Conservation (phyloP, 1,284 basidiomycete genomes). For the Exsudoporus floridanus region DNA sequence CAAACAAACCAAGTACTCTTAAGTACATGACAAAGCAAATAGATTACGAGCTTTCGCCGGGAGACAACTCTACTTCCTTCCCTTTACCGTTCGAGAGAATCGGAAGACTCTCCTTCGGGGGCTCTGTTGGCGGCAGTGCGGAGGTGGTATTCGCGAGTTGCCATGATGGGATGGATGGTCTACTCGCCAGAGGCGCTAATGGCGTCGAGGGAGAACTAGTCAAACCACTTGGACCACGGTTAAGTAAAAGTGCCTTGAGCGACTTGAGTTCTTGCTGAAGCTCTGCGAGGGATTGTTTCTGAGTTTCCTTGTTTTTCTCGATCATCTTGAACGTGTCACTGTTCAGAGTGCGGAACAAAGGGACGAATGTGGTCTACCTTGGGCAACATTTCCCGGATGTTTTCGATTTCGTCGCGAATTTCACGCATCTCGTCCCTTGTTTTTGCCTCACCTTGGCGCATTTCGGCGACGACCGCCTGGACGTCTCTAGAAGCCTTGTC, state of each 20-base stretch:
- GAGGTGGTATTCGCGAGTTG: constrained; percentile 54
- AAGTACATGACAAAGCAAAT: constrained; percentile 1
- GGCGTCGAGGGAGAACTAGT: constrained; percentile 53
- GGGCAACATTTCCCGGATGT: constrained; percentile 87
- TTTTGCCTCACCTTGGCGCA: constrained; percentile 76
- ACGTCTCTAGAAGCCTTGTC: constrained; percentile 80
- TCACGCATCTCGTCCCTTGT: constrained; percentile 91
- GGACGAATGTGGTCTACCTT: constrained; percentile 53
- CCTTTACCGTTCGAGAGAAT: constrained; percentile 42
- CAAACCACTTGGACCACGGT: constrained; percentile 44
- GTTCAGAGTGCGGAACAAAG: constrained; percentile 8
- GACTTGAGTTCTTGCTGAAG: constrained; percentile 95
- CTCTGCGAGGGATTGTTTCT: constrained; percentile 76
- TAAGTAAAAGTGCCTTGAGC: constrained; percentile 89
- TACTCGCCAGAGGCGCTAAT: constrained; percentile 43
- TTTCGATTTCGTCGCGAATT: constrained; percentile 88
- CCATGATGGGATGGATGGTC: constrained; percentile 86
- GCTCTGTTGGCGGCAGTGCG: constrained; percentile 23
- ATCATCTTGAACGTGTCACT: constrained; percentile 66
- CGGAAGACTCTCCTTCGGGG: constrained; percentile 16
- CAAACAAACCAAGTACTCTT: constrained; percentile 7
- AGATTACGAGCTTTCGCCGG: constrained; percentile 19
- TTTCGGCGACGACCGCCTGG: constrained; percentile 71
- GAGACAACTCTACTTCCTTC: constrained; percentile 40
- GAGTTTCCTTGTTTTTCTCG: constrained; percentile 86